Base-by-base conservation (phyloP, 495 filamentous ascomycete species). In the Xylaria sp. region DNA sequence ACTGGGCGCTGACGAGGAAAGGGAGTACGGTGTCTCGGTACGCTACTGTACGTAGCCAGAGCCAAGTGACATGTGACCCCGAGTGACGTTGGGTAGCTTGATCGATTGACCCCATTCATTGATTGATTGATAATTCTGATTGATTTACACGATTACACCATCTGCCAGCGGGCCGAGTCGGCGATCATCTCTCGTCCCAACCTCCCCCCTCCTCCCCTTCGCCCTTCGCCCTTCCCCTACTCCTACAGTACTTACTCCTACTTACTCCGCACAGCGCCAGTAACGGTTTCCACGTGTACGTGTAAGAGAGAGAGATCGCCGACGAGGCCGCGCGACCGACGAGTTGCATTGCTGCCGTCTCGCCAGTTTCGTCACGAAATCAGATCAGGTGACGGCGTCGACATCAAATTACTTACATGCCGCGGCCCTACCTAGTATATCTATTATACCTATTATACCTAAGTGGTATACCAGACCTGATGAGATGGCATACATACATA, bases 401-500 rank as follows among this genome's bases (percentile, higher is more conserved):
- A 62, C 59, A 62, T 62, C 59, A 62, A 31, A 62, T 33, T 6
- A 43, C 59, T 1, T 29, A 43, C 37, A 62, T 62, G 59, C n/a
- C 21, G 37, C 37, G 53, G 29, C 29, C 31, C 50, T 52, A 52
- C n/a, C 48, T 11, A 44, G n/a, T n/a, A n/a, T n/a, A n/a, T n/a
- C n/a, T n/a, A n/a, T n/a, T n/a, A n/a, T 57, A 57, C 26, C 53
- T 55, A 55, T 12, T 26, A n/a, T n/a, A n/a, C n/a, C n/a, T n/a
- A n/a, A n/a, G n/a, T n/a, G n/a, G n/a, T n/a, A n/a, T 24, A 53
- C 50, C 24, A 12, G 26, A 24, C 24, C 26, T 55, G 52, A 17
- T 15, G 26, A 55, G 52, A 55, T 29, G 26, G 52, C 52, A 55
- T 46, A 46, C 43, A 17, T 55, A 7, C 52, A 55, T n/a, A n/a